phyloP scores from a whole-genome alignment of 164 flowering plant genomes.

The Umbilicus rupestris region DNA sequence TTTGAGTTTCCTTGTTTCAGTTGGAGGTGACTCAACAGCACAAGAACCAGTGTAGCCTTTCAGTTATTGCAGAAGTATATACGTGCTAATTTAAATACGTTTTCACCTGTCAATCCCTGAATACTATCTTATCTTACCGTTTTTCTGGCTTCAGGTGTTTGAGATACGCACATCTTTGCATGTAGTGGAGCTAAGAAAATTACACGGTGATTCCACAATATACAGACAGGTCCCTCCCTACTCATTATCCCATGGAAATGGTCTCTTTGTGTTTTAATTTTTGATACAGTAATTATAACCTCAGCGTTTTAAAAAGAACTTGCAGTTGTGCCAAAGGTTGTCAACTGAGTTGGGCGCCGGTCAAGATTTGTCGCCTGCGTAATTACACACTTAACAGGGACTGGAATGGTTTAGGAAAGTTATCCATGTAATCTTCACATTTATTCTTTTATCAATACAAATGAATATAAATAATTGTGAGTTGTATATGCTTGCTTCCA shows the following conservation, averaged over 20 bases:
- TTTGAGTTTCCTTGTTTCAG: constrained; percentile 23
- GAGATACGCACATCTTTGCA: constrained; percentile 68
- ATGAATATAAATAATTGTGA: too few species aligned
- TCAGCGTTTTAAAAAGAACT: neutral
- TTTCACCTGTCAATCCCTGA: neutral
- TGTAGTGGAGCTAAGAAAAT: constrained; percentile 86
- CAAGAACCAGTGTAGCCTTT: constrained; percentile 34
- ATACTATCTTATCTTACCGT: neutral
- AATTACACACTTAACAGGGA: neutral
- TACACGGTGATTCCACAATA: constrained; percentile 57
- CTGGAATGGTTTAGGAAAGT: neutral
- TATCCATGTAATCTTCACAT: too few species aligned
- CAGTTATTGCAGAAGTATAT: constrained; percentile 68
- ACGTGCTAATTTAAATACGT: neutral
- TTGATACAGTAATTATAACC: neutral
- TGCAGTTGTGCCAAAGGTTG: constrained; percentile 1
- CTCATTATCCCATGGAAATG: neutral
- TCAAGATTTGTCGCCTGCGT: neutral
- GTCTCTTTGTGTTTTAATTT: neutral
- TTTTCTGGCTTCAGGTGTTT: constrained; percentile 43
- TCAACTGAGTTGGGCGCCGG: neutral
- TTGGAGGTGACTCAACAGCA: constrained; percentile 51
- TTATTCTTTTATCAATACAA: too few species aligned
- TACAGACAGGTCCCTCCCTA: constrained; percentile 61
- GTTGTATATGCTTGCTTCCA: too few species aligned